phyloP scores from a whole-genome alignment of 2,329 filamentous ascomycete genomes.

The Fusarium coicis region DNA sequence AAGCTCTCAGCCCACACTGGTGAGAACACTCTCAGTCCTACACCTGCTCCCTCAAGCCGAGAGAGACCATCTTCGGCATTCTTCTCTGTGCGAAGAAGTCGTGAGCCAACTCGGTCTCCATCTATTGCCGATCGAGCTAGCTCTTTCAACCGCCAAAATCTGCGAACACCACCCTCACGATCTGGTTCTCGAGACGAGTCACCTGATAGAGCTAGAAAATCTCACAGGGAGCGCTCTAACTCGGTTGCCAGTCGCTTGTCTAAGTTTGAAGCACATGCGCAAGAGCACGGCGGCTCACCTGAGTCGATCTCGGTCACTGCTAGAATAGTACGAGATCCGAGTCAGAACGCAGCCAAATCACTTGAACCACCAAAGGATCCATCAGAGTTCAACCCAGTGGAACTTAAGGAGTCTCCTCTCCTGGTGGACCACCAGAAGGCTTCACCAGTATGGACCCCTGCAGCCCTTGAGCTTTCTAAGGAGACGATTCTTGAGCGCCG shows the following conservation, averaged over 20 bases:
- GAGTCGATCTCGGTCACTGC: constrained; percentile 89
- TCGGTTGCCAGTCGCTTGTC: constrained; percentile 67
- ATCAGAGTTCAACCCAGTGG: constrained; percentile 59
- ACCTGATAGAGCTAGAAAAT: constrained; percentile 53
- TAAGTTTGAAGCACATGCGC: constrained; percentile 60
- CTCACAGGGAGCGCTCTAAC: constrained; percentile 59
- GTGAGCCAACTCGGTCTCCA: constrained; percentile 58
- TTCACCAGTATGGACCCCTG: constrained; percentile 42
- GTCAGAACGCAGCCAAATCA: constrained; percentile 54
- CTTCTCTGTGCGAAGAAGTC: constrained; percentile 66
- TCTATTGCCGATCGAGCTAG: constrained; percentile 58
- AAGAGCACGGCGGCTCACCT: constrained; percentile 34
- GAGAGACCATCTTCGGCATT: constrained; percentile 65
- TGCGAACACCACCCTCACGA: constrained; percentile 49
- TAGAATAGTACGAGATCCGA: constrained; percentile 77
- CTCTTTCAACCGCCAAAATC: constrained; percentile 50
- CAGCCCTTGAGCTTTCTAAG: constrained; percentile 47
- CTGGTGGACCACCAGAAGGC: constrained; percentile 65
- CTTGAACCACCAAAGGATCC: constrained; percentile 55
- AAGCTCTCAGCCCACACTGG: constrained; percentile 68
- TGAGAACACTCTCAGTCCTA: constrained; percentile 34
- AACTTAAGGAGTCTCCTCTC: constrained; percentile 69
- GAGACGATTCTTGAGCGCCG: constrained; percentile 62
- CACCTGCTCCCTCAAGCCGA: constrained; percentile 33
- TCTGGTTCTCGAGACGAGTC: constrained; percentile 58